A percentile compares a stretch with the other conserved stretches of the same genome.
phyloP scores from a whole-genome alignment of 2,329 filamentous ascomycete species.

The Penicillium sp. region DNA sequence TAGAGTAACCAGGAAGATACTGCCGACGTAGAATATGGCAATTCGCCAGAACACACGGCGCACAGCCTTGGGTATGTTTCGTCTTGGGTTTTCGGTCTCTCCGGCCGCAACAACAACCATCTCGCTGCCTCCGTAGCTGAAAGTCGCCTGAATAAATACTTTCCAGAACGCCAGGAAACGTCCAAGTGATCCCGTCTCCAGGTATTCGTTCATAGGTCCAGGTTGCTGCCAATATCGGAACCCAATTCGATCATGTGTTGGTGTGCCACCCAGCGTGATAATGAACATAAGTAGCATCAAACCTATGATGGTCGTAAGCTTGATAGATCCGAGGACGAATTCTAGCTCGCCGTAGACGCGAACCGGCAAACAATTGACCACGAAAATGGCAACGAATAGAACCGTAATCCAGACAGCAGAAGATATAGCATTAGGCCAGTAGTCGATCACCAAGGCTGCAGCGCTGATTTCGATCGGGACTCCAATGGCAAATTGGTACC shows the following conservation, averaged over 20 bases:
- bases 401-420: conserved; percentile 22
- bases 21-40: conserved; percentile 55
- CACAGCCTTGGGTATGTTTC: conserved; percentile 54
- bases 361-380: conserved; percentile 21
- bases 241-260: conserved; percentile 28
- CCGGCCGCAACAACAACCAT: conserved; percentile 50
- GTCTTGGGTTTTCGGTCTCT: conserved; percentile 51
- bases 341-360: conserved; percentile 24
- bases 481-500: conserved; percentile 48
- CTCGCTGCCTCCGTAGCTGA: conserved; percentile 44
- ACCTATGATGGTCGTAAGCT: conserved; percentile 52
- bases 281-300: conserved; percentile 54
- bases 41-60: conserved; percentile 55
- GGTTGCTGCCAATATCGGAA: conserved; percentile 49
- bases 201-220: conserved; percentile 41
- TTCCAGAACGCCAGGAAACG: conserved; percentile 45
- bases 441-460: conserved; percentile 50
- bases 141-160: conserved; percentile 23
- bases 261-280: conserved; percentile 44
- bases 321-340: conserved; percentile 52
- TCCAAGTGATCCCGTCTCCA: conserved; percentile 43
- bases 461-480: conserved; percentile 52
- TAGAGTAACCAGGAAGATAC: conserved; percentile 50
- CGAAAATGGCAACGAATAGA: conserved; percentile 17
- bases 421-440: conserved; percentile 27